Percentiles rank a stretch among this genome's conserved stretches.
Conservation (phyloP, 768 basidiomycete genomes). For the Mycena maculata region DNA sequence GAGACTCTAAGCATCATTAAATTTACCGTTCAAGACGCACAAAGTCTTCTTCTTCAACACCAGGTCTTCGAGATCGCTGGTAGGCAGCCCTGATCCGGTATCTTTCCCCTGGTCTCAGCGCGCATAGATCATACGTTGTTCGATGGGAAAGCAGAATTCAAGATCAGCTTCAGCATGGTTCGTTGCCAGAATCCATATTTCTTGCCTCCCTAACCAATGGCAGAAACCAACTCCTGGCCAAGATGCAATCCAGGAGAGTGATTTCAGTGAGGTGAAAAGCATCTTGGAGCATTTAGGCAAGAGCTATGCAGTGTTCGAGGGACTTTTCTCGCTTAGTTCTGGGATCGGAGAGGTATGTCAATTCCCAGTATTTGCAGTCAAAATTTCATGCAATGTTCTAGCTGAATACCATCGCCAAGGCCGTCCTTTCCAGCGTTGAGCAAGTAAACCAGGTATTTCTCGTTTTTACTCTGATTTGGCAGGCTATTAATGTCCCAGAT, state of each 20-base stretch:
- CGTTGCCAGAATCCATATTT: not conserved
- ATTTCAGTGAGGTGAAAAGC: conserved; percentile 22
- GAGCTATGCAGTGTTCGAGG: conserved; percentile 29
- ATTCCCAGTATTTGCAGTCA: conserved; percentile 13
- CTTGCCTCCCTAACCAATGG: not conserved
- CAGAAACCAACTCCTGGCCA: not conserved
- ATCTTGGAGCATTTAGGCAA: conserved; percentile 33
- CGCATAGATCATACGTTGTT: not conserved
- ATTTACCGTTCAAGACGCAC: too few relatives aligned
- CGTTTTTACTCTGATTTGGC: not conserved
- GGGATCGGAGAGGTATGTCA: not conserved
- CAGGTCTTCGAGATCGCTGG: too few relatives aligned
- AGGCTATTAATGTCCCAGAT: conserved; percentile 1
- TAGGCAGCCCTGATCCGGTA: too few relatives aligned
- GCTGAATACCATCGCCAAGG: conserved; percentile 36
- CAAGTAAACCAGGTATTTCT: conserved; percentile 34
- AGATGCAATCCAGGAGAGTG: not conserved
- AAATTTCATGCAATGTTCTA: conserved; percentile 28
- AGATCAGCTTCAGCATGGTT: conserved; percentile 14
- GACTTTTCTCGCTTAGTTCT: not conserved
- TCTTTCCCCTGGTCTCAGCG: too few relatives aligned
- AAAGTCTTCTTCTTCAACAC: too few relatives aligned
- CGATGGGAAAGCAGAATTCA: not conserved
- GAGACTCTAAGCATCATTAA: too few relatives aligned
- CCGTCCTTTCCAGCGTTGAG: conserved; percentile 37